Percentiles rank a stretch among this genome's conserved stretches.
These are phyloP conservation scores for Umbilicus rupestris DNA, from an alignment of 164 flowering plant genomes.

Conservation along the genomic window DNA sequence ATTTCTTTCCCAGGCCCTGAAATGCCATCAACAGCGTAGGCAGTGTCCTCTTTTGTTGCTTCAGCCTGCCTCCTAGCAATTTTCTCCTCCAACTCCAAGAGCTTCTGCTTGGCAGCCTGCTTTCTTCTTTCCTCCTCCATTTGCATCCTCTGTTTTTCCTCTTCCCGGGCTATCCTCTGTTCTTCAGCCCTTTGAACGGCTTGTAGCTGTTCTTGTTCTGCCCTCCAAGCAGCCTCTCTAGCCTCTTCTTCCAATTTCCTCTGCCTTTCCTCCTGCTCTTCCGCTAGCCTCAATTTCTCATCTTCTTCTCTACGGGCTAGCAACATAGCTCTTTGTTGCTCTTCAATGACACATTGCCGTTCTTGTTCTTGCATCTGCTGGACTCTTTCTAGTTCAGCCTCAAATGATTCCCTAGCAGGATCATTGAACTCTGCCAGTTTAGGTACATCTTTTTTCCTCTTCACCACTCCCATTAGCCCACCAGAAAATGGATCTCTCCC, in stretches of 20 bases:
- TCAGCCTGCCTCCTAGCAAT: constrained; percentile 74
- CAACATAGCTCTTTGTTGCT: constrained; percentile 78
- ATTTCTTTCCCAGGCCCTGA: constrained; percentile 24
- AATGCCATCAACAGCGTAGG: constrained; percentile 21
- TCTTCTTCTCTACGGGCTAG: constrained; percentile 82
- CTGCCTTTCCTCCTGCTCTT: constrained; percentile 71
- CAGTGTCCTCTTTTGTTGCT: constrained; percentile 22
- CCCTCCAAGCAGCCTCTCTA: constrained; percentile 88
- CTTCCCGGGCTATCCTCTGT: constrained; percentile 76
- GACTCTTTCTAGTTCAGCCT: constrained; percentile 96
- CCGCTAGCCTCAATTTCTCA: constrained; percentile 54
- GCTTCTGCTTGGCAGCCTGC: constrained; percentile 88
- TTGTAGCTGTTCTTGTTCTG: constrained; percentile 73
- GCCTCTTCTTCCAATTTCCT: constrained; percentile 83
- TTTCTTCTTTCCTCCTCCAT: constrained; percentile 95
- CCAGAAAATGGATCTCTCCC: constrained; percentile 59
- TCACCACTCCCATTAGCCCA: constrained; percentile 50
- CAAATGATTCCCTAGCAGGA: constrained; percentile 93
- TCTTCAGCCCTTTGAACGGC: constrained; percentile 62
- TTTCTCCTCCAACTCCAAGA: constrained; percentile 80
- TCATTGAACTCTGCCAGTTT: constrained; percentile 76
- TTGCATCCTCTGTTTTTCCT: constrained; percentile 58
- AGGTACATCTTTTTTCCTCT: constrained; percentile 64
- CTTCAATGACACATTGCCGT: constrained; percentile 62
- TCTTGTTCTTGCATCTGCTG: constrained; percentile 92